Evolutionary conservation across 2,329 filamentous ascomycete genomes (phyloP), one percentile per base, ranked within the genome.

Genomic region (Annulohypoxylon truncatum): DNA sequence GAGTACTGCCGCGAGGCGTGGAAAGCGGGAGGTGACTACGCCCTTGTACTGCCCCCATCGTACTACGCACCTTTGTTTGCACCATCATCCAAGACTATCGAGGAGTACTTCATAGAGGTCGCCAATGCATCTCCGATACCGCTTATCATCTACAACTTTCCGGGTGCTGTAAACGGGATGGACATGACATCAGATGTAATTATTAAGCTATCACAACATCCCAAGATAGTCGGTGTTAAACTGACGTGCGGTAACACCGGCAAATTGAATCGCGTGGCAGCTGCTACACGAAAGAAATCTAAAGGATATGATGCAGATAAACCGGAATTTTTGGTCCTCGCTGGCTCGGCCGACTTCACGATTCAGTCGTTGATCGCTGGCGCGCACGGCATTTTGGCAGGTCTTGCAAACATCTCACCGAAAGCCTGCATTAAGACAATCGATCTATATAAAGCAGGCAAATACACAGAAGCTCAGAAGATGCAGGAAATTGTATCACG

Each of bases 51-150:
- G 26, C 91, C 92, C 9, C 92, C 92, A 3, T 88, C 87, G 53
- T 95, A 94, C 81, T 94, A 94, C 80, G 87, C 89, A 60, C 76
- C 85, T 2, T 82, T 92, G 20, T 90, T 93, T 75, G 87, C 84
- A 24, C 84, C 86, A 9, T 83, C 86, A 6, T 85, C 85, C 1
- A 79, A 89, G 52, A 88, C 89, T 13, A 82, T 93, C 57, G 77
- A 87, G 50, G 83, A 86, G 24, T 93, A 89, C 79, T 94, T 93
- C 82, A 82, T 80, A 33, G 82, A 86, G 33, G 89, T 91, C 15
- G 89, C 89, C 18, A 83, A 86, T 66, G 83, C 82, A 7, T 90
- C 87, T 1, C 88, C 88, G 1, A 84, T 91, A 31, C 89, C 89
- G 0, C 80, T 91, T 71, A 82, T 91, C 72, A 89, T 91, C 72